Evolutionary conservation across 352 stramenopile species (phyloP).

Genomic region (Poterioochromonas sp.): DNA sequence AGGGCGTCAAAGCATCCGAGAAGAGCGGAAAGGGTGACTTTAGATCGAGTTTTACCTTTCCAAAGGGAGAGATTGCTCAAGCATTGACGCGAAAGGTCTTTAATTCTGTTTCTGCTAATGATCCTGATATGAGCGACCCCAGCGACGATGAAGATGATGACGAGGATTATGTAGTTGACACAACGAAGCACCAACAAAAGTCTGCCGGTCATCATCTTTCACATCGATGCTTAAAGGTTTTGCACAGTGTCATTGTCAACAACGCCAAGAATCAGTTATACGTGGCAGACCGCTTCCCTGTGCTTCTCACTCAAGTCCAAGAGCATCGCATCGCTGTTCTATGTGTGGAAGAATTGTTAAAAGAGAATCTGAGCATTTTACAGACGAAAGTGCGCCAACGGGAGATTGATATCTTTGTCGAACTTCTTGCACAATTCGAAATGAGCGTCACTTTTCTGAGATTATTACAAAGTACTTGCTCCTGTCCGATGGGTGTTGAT

Average conservation of each 20-base stretch:
- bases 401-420: constrained; percentile 22
- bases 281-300: constrained; percentile 8
- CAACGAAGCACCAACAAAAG: too few species aligned
- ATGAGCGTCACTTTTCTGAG: constrained; percentile 23
- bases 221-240: background rate
- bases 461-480: constrained; percentile 11
- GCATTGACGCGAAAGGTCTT: too few species aligned
- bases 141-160: constrained; percentile 6
- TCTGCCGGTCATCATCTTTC: background rate
- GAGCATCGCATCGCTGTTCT: background rate
- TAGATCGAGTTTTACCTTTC: too few species aligned
- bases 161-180: background rate
- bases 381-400: constrained; percentile 27
- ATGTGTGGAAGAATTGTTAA: constrained; percentile 29
- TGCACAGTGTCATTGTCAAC: background rate
- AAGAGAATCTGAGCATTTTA: constrained; percentile 7
- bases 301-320: background rate
- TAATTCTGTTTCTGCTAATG: too few species aligned
- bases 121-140: too few species aligned
- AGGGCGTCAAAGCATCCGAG: too few species aligned
- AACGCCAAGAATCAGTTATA: constrained; percentile 6
- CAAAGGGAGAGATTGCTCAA: too few species aligned
- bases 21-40: too few species aligned
- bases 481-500: constrained; percentile 27
- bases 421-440: background rate